These are phyloP conservation scores for Calonectria pseudoturangicola DNA, from an alignment of 2,329 filamentous ascomycete species.

Conservation along the genomic window DNA sequence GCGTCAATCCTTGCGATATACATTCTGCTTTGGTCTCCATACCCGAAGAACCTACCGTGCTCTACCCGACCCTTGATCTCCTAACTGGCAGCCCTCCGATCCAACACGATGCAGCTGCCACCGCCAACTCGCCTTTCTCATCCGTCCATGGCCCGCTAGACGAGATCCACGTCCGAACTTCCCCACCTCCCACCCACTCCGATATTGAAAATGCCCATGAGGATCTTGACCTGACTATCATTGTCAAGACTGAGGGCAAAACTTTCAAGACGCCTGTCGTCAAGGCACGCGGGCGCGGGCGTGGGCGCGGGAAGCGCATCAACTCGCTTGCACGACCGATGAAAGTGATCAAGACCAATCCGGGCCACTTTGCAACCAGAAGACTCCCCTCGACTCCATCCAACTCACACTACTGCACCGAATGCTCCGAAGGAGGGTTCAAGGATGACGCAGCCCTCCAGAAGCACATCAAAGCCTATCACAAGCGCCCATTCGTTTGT, in stretches of 20 bases:
- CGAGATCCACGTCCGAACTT: conserved; percentile 20
- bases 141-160: conserved; percentile 10
- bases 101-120: neutral
- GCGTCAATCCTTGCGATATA: conserved; percentile 46
- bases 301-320: conserved; percentile 40
- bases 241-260: conserved; percentile 34
- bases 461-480: conserved; percentile 70
- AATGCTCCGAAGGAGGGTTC: conserved; percentile 58
- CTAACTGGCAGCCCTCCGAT: conserved; percentile 25
- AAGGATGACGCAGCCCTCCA: conserved; percentile 67
- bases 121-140: neutral
- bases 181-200: conserved; percentile 34
- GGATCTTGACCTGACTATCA: neutral
- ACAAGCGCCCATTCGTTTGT: conserved; percentile 82
- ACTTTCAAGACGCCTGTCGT: neutral
- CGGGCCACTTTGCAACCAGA: conserved; percentile 6
- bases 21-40: conserved; percentile 21
- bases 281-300: conserved; percentile 25
- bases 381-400: conserved; percentile 37
- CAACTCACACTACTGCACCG: conserved; percentile 38
- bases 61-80: conserved; percentile 30
- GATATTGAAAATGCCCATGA: conserved; percentile 38
- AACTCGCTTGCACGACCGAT: conserved; percentile 16
- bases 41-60: conserved; percentile 15
- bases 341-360: conserved; percentile 37